Percentiles rank a stretch among this genome's conserved stretches.
Conservation (phyloP, 495 filamentous ascomycete genomes). For the Podospora pseudocomata region DNA sequence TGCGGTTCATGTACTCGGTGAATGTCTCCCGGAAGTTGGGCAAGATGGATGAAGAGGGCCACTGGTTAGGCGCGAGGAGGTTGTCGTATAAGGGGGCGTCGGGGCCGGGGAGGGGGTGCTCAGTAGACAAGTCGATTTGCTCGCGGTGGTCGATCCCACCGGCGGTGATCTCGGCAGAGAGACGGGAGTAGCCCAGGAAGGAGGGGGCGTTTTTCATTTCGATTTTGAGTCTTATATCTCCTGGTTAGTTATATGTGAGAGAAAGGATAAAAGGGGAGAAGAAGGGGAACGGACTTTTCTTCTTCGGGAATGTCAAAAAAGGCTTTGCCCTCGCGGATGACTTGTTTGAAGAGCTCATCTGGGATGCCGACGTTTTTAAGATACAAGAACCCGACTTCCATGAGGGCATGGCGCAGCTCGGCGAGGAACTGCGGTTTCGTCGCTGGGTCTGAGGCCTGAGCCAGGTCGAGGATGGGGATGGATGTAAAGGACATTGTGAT, state of each 20-base stretch:
- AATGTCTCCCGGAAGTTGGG: conserved; percentile 69
- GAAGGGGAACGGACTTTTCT: conserved; percentile 56
- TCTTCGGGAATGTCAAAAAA: conserved; percentile 82
- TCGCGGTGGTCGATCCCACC: conserved; percentile 68
- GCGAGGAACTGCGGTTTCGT: conserved; percentile 74
- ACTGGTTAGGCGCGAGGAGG: conserved; percentile 83
- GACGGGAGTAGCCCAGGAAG: conserved; percentile 60
- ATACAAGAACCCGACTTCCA: conserved; percentile 93
- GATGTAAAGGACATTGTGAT: conserved; percentile 61
- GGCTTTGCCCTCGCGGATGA: conserved; percentile 62
- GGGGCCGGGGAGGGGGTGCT: conserved; percentile 61
- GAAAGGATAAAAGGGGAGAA: background rate
- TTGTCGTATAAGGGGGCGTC: conserved; percentile 71
- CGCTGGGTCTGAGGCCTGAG: conserved; percentile 55
- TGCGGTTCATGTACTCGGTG: conserved; percentile 69
- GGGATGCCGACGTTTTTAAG: conserved; percentile 79
- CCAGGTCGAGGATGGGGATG: conserved; percentile 79
- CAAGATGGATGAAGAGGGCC: conserved; percentile 66
- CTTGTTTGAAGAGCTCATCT: conserved; percentile 59
- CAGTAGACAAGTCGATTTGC: conserved; percentile 84
- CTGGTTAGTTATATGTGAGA: background rate
- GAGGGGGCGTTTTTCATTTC: conserved; percentile 82
- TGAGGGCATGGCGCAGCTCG: conserved; percentile 69
- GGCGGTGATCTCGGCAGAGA: conserved; percentile 60
- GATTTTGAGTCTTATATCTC: conserved; percentile 58